These are phyloP conservation scores for Pleomassaria siparia DNA, from an alignment of 2,329 filamentous ascomycete genomes.

Conservation along the genomic window DNA sequence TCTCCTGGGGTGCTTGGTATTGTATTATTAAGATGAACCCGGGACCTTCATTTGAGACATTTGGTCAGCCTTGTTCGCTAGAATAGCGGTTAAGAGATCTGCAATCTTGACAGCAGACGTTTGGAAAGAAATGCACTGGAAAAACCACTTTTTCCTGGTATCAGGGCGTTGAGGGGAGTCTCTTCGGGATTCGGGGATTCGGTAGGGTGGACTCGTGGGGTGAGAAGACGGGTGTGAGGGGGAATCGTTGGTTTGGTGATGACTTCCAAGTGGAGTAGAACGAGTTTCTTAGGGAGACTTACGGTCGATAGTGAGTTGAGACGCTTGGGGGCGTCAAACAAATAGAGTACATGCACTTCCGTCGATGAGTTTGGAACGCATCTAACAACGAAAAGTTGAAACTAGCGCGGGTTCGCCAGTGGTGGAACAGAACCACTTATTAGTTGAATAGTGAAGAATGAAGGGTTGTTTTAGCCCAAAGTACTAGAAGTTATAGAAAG, in stretches of 20 bases:
- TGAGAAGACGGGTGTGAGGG: conserved; percentile 17
- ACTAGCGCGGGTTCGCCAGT: too few relatives aligned
- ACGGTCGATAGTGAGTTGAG: too few relatives aligned
- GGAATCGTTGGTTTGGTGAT: conserved; percentile 17
- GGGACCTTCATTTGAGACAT: conserved; percentile 12
- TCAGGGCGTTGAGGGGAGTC: conserved; percentile 17
- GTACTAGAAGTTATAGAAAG: too few relatives aligned
- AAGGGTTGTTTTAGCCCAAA: too few relatives aligned
- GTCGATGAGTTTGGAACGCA: too few relatives aligned
- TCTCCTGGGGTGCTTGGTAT: conserved; percentile 46
- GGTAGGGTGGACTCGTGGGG: conserved; percentile 30
- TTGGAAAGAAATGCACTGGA: conserved; percentile 39
- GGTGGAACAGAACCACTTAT: too few relatives aligned
- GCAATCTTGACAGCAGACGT: conserved; percentile 23
- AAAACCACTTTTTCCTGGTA: conserved; percentile 30
- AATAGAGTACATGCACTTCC: too few relatives aligned
- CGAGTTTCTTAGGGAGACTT: conserved; percentile 25
- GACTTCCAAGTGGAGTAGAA: conserved; percentile 33
- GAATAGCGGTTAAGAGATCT: conserved; percentile 37
- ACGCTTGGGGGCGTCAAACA: too few relatives aligned
- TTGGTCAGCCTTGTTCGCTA: conserved; percentile 11
- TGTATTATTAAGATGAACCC: conserved; percentile 47
- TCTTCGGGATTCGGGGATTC: conserved; percentile 30
- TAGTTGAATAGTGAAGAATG: too few relatives aligned
- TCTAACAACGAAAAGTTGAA: too few relatives aligned